Conservation (phyloP, 805 yeast genomes). For the Vanderwaltozyma yarrowii region DNA sequence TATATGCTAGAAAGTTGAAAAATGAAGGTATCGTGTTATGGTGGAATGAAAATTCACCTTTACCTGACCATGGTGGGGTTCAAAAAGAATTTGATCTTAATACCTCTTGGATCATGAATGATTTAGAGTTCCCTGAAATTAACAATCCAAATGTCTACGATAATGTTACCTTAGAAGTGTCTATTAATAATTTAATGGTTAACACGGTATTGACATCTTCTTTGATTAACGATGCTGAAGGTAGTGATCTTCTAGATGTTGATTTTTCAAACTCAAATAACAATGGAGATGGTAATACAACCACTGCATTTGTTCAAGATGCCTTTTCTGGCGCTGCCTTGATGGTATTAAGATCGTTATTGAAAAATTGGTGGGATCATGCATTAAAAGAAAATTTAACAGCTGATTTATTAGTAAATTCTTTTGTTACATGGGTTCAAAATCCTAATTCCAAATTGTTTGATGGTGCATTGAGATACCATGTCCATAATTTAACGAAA, state of each 20-base stretch:
- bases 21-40: constrained; percentile 66
- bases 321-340: constrained; percentile 73
- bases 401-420: constrained; percentile 77
- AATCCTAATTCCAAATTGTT: constrained; percentile 61
- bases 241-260: constrained; percentile 57
- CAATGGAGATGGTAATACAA: constrained; percentile 9
- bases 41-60: constrained; percentile 74
- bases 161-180: constrained; percentile 68
- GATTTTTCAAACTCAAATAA: constrained; percentile 24
- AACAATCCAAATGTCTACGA: constrained; percentile 73
- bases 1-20: constrained; percentile 68
- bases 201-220: constrained; percentile 83
- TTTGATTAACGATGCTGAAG: constrained; percentile 78
- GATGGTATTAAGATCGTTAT: constrained; percentile 56
- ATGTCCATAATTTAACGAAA: constrained; percentile 76
- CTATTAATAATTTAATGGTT: constrained; percentile 67
- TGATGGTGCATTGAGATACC: constrained; percentile 73
- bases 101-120: constrained; percentile 34
- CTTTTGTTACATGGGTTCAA: constrained; percentile 80
- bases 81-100: constrained; percentile 51
- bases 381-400: constrained; percentile 56
- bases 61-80: constrained; percentile 77
- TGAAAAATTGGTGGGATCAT: constrained; percentile 90
- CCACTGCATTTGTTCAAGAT: constrained; percentile 54
- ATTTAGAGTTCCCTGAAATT: constrained; percentile 57